A percentile compares a stretch with the other conserved stretches of the same genome.
Evolutionary conservation across 2,329 filamentous ascomycete species (phyloP).

Genomic region (Fusarium sp.): DNA sequence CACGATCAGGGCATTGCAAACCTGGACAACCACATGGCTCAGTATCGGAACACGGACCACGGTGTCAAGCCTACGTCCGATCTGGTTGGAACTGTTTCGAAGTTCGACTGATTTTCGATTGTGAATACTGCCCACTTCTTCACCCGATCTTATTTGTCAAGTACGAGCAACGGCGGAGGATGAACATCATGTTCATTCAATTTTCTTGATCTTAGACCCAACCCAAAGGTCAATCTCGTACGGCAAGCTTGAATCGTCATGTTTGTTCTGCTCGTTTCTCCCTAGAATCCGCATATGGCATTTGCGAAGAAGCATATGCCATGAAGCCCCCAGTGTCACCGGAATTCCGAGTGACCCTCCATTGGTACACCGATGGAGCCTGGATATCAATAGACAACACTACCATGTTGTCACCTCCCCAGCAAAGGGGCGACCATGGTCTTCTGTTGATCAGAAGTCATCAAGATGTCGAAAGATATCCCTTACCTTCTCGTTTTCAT

Average conservation of each 20-base stretch:
- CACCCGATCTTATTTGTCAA: not conserved
- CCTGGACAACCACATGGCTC: constrained; percentile 16
- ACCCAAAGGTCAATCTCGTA: not conserved
- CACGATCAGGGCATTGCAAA: not conserved
- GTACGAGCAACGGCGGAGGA: not conserved
- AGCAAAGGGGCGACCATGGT: not conserved
- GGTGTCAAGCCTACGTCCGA: not conserved
- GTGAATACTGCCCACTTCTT: not conserved
- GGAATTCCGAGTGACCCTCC: not conserved
- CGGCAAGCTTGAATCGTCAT: not conserved
- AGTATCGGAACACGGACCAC: not conserved
- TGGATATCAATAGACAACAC: not conserved
- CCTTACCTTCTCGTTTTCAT: constrained; percentile 2
- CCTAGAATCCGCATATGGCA: not conserved
- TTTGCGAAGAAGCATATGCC: not conserved
- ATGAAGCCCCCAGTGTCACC: not conserved
- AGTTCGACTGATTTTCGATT: not conserved
- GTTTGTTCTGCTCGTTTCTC: not conserved
- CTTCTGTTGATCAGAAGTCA: constrained; percentile 7
- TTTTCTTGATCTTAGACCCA: not conserved
- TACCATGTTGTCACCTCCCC: not conserved
- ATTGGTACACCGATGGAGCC: not conserved
- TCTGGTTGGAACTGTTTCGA: constrained; percentile 8
- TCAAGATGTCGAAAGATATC: not conserved
- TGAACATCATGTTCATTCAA: not conserved